These are phyloP conservation scores for Russula sp. DNA, from an alignment of 768 basidiomycete genomes.

Conservation along the genomic window DNA sequence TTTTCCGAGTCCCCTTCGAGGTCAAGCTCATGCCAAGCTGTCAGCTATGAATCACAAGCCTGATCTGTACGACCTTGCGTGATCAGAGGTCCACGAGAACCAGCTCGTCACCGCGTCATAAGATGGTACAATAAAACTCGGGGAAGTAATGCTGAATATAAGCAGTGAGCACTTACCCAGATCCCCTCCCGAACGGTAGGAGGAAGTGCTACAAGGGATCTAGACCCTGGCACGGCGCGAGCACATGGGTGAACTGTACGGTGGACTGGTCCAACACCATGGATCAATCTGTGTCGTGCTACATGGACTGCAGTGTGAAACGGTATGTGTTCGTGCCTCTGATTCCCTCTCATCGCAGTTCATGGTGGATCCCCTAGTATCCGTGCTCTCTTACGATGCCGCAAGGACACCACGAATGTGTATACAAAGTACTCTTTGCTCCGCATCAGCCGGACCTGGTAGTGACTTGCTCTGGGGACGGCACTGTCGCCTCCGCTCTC, in stretches of 20 bases:
- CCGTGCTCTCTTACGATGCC: conserved; percentile 75
- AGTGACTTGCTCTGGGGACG: conserved; percentile 83
- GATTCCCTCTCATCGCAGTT: conserved; percentile 1
- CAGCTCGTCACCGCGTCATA: conserved; percentile 87
- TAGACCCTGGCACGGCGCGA: conserved; percentile 93
- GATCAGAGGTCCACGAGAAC: conserved; percentile 94
- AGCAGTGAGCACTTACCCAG: conserved; percentile 10
- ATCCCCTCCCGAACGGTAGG: conserved; percentile 23
- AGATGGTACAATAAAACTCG: conserved; percentile 83
- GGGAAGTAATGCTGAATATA: conserved; percentile 87
- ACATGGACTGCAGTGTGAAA: conserved; percentile 91
- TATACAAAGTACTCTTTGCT: conserved; percentile 88
- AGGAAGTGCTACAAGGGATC: conserved; percentile 29
- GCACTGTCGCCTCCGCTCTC: conserved; percentile 66
- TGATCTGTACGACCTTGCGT: conserved; percentile 84
- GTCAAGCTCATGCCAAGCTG: conserved; percentile 33
- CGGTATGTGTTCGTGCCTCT: conserved; percentile 46
- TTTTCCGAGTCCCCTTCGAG: neutral
- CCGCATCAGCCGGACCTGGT: conserved; percentile 82
- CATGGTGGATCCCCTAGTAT: conserved; percentile 82
- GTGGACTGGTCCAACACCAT: conserved; percentile 95
- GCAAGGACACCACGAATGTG: conserved; percentile 76
- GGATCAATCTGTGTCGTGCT: conserved; percentile 77
- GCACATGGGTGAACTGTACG: conserved; percentile 88
- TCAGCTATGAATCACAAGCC: conserved; percentile 87